phyloP scores from a whole-genome alignment of 164 flowering plant genomes.

The Cinnamomum chago region DNA sequence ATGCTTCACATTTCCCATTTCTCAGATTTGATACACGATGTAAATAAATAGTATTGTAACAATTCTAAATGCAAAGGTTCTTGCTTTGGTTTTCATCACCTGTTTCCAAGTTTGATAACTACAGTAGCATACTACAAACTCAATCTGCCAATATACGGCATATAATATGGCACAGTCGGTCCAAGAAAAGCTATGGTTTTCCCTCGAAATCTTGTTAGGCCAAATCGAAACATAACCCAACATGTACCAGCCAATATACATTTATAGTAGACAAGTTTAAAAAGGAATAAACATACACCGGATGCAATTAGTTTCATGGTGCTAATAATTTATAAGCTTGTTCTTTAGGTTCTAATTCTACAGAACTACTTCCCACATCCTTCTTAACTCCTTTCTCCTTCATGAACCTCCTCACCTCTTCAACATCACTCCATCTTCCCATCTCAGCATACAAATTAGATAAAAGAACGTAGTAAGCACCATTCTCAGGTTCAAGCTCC shows the following conservation, averaged over 20 bases:
- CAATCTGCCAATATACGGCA: no score
- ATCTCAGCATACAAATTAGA: slow-evolving; percentile 52
- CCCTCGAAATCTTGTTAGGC: slow-evolving; percentile 19
- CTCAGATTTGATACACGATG: not conserved
- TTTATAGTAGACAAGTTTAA: slow-evolving; percentile 48
- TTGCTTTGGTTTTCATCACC: not conserved
- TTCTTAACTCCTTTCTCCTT: slow-evolving; percentile 36
- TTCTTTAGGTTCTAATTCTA: slow-evolving; percentile 20
- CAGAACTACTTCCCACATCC: slow-evolving; percentile 37
- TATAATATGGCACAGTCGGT: no score
- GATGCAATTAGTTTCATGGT: not conserved
- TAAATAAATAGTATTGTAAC: not conserved
- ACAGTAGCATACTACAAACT: no score
- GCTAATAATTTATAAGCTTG: slow-evolving; percentile 6
- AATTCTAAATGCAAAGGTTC: not conserved
- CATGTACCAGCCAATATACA: slow-evolving; percentile 43
- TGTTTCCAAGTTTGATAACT: no score
- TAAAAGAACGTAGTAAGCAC: slow-evolving; percentile 36
- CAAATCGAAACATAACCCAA: slow-evolving; percentile 15
- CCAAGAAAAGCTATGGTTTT: slow-evolving; percentile 9
- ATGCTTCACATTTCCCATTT: not conserved
- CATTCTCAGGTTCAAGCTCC: slow-evolving; percentile 40
- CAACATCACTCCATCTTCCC: slow-evolving; percentile 50
- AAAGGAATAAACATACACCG: slow-evolving; percentile 31
- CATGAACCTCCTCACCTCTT: slow-evolving; percentile 39